These are phyloP conservation scores for Vanderwaltozyma tropicalis DNA, from an alignment of 805 yeast genomes.

Conservation along the genomic window DNA sequence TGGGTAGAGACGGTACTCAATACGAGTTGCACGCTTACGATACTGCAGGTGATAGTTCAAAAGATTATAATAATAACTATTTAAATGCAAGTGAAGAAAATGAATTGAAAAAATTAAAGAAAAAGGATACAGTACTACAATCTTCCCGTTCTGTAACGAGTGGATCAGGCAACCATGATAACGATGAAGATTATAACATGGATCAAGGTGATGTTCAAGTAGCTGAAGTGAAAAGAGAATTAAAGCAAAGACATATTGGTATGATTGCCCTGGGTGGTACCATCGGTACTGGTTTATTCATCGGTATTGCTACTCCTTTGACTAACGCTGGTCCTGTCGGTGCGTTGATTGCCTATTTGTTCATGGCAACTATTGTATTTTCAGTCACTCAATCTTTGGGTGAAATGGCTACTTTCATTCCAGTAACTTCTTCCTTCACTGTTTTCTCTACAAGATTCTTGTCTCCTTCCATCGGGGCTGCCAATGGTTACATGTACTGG, in stretches of 20 bases:
- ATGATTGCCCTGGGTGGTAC: conserved; percentile 78
- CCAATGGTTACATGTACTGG: conserved; percentile 68
- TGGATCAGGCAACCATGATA: too few species aligned
- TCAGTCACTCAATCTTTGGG: conserved; percentile 64
- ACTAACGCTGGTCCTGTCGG: conserved; percentile 58
- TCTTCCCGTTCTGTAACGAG: too few species aligned
- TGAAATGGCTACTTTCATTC: conserved; percentile 73
- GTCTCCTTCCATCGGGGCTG: conserved; percentile 62
- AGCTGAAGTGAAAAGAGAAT: conserved; percentile 44
- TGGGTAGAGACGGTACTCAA: not conserved
- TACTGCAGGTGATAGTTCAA: not conserved
- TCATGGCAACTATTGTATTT: conserved; percentile 56
- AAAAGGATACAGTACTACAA: too few species aligned
- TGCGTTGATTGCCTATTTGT: conserved; percentile 50
- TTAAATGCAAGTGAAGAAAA: not conserved
- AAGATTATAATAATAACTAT: too few species aligned
- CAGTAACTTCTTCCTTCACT: conserved; percentile 55
- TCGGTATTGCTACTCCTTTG: conserved; percentile 50
- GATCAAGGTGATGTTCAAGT: conserved; percentile 21
- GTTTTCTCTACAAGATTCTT: conserved; percentile 60
- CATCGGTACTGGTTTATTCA: conserved; percentile 69
- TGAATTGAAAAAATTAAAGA: not conserved
- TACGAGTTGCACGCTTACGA: not conserved
- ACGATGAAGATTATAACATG: conserved; percentile 1
- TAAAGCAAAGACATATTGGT: conserved; percentile 57